Base-by-base conservation (phyloP, 2,329 filamentous ascomycete species). In the Leptodontidium sp. region DNA sequence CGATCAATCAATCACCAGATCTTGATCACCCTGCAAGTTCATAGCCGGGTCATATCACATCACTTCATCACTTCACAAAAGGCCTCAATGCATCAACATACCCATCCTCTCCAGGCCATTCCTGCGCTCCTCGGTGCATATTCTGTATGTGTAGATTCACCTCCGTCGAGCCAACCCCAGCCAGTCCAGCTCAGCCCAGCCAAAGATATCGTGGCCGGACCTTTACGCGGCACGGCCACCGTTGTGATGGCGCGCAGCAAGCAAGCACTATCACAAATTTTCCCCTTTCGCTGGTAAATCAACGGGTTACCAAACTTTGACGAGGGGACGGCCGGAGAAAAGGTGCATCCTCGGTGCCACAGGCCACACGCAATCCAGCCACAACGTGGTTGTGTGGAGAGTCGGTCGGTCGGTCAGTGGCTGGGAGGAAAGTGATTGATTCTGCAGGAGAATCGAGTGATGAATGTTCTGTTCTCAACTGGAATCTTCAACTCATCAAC, bases 1-100 rank as follows among this genome's bases (percentile, higher is more conserved):
- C 21, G 21, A 21, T 21, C 21, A 21, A 21, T 21, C 32, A 50
- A 68, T 65, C 63, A 62, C 21, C 47, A 62, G 67, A 63, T 65
- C 62, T 62, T 61, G 32, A 47, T 58, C 49, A 50, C 55, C 35
- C 53, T 26, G 32, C 47, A 57, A n/a, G 17, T 21, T 21, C 43
- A 57, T 21, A 38, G 35, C 12, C 12, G 17, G 12, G 12, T 47
- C 43, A 47, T 14, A 47, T 47, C 12, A 47, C 12, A 47, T 47
- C 43, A 47, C 21, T 21, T 21, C 21, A 35, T 4, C 32, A 35
- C 32, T 1, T 35, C 9, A 35, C 32, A 35, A 35, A 4, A 35
- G 4, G 32, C 32, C 50, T 17, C 50, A 32, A 53, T 32, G 50
- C 21, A 15, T 32, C 50, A 32, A 29, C 14, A 7, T 32, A 7